Evolutionary conservation across 805 yeast species (phyloP), one percentile per base, ranked within the genome.

Genomic region (Sugiyamaella americana): DNA sequence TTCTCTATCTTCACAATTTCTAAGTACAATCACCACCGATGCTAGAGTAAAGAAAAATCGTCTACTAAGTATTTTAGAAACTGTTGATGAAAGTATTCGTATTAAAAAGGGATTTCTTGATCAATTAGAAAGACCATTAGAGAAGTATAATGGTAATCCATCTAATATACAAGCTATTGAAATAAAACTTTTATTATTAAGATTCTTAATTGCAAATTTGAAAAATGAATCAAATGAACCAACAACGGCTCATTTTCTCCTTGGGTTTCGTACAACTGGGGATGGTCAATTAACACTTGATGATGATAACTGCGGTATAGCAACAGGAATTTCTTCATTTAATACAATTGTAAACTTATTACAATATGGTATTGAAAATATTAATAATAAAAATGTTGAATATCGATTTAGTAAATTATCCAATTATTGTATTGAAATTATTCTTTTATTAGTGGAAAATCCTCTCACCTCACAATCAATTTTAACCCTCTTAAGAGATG

Each of bases 61-160:
- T 53, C 65, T 91, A 11, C 63, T 89, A 40, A 79, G 87, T 0
- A 72, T 85, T 34, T 73, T 84, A 44, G 84, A 82, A 56, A 82
- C 88, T 13, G 77, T 84, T 26, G 86, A 86, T 54, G 96, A 89
- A 54, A 79, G 95, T 0, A 68, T 74, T 1, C 73, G 89, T 53
- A 84, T 91, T 34, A 77, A 84, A 50, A 77, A 76, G 54, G 79
- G 87, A 0, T 80, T 88, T 49, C 79, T 86, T 37, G 75, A 78
- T 36, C 95, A 87, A 57, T 56, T 83, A 19, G 81, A 76, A 38
- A 56, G 77, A 4, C 32, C 46, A 6, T 16, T 32, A 22, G 52
- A 43, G 24, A 37, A 18, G 4, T 51, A 49, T 35, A 13, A 16
- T 35, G 17, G 23, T 20, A 20, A 19, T 10, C 13, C 26, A 11